Base-by-base conservation (phyloP, 352 stramenopile genomes). In the Phytopythium litorale region DNA sequence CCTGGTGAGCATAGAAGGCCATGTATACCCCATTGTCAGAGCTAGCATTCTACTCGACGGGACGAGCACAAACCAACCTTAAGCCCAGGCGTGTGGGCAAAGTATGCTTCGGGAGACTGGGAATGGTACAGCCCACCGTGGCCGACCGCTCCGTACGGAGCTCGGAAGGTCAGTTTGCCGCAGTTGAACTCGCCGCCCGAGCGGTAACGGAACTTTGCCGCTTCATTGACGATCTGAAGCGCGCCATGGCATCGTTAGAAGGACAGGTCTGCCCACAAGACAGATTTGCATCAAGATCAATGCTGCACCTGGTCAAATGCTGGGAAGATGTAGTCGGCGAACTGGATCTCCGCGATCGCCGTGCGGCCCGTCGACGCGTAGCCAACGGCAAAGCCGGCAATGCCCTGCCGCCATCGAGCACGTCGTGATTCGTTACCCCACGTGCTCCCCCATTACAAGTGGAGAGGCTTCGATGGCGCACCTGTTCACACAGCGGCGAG, bases 171-270 rank as follows among this genome's bases (percentile, higher is more conserved):
- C 43, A 99, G 86, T 59, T 97, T 97, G 42, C 97, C 97, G 71
- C 96, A 99, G 75, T 99, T 81, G 76, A 98, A 99, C 76, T 99
- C 90, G 74, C 97, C 97, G 23, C 97, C 97, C 45, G 87, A 98
- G n/a, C 97, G 87, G 76, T 98, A 99, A 2, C 97, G 87, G 78
- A 98, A 99, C 73, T 99, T 99, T 55, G 97, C 96, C 33, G 97
- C 96, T 73, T 99, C 97, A 71, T 99, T 99, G 33, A 99, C 97
- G 67, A 99, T 97, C 73, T 98, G 79, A 30, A n/a, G 28, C 13
- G 21, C 9, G 23, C 28, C 2, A 37, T 13, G 1, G 35, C 25
- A 37, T 38, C 33, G 11, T 38, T 38, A 38, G 33, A 13, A 38
- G 4, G 33, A 38, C 33, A 5, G 7, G 33, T 3, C 25, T 3